These are phyloP conservation scores for Suillus luteus DNA, from an alignment of 768 basidiomycete genomes.

Conservation along the genomic window DNA sequence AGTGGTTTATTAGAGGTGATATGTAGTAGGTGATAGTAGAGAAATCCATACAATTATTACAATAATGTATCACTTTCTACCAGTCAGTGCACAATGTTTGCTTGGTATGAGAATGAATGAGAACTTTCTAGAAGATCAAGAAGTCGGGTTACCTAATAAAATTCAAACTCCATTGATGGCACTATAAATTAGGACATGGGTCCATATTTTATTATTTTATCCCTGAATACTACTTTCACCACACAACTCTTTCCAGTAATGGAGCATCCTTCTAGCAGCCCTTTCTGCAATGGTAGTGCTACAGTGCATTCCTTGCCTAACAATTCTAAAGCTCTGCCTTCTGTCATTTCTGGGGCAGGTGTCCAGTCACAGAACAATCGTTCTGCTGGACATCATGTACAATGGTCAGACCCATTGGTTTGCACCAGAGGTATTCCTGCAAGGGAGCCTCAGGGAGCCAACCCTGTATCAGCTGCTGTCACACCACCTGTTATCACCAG, in stretches of 20 bases:
- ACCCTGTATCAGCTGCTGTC: not conserved
- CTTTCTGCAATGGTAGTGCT: not conserved
- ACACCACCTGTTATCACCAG: not conserved
- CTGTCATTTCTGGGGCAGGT: constrained; percentile 1
- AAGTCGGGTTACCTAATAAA: constrained; percentile 4
- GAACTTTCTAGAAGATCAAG: not conserved
- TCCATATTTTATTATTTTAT: not conserved
- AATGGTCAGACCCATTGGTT: constrained; percentile 12
- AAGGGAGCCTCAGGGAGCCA: not conserved
- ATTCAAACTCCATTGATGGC: not conserved
- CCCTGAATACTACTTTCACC: not conserved
- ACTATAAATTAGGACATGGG: not conserved
- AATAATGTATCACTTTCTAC: not conserved
- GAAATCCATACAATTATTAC: not conserved
- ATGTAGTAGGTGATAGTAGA: not conserved
- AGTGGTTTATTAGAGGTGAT: not conserved
- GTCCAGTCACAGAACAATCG: not conserved
- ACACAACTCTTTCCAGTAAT: not conserved
- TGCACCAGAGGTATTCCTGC: constrained; percentile 2
- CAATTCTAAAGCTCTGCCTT: no score
- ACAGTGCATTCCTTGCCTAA: not conserved
- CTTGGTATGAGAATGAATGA: not conserved
- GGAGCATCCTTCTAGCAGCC: not conserved
- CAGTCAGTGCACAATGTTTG: not conserved
- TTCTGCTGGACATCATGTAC: not conserved